Conservation (phyloP, 148 eudicot species). For the Fagopyrum tataricum region DNA sequence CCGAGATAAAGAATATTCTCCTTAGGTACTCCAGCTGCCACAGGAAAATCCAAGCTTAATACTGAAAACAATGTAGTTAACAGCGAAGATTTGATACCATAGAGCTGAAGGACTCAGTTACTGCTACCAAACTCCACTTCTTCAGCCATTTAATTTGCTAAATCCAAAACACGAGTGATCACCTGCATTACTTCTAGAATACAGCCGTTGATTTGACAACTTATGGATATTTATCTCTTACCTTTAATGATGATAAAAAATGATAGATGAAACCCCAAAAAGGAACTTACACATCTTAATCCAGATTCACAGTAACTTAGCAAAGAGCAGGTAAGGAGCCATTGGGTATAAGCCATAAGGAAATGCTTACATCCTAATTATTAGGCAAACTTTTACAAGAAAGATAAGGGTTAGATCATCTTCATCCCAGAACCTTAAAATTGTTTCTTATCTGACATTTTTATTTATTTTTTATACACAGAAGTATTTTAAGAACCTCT, state of each 20-base stretch:
- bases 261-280: not conserved
- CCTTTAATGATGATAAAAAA: not conserved
- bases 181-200: not conserved
- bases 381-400: not conserved
- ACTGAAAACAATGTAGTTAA: not conserved
- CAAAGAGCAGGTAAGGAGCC: not conserved
- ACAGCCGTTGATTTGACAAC: not conserved
- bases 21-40: conserved; percentile 73
- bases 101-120: not conserved
- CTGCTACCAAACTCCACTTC: not conserved
- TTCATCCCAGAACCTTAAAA: no score
- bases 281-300: not conserved
- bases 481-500: no score
- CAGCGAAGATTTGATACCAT: not conserved
- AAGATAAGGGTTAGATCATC: no score
- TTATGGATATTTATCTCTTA: not conserved
- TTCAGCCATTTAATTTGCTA: not conserved
- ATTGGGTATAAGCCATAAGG: not conserved
- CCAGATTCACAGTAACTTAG: not conserved
- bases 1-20: conserved; percentile 93
- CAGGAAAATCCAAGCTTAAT: not conserved
- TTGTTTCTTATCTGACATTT: no score
- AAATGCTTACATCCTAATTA: not conserved
- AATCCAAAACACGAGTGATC: not conserved
- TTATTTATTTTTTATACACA: no score